Evolutionary conservation across 352 stramenopile species (phyloP).

Genomic region (Globisporangium cederbergense): DNA sequence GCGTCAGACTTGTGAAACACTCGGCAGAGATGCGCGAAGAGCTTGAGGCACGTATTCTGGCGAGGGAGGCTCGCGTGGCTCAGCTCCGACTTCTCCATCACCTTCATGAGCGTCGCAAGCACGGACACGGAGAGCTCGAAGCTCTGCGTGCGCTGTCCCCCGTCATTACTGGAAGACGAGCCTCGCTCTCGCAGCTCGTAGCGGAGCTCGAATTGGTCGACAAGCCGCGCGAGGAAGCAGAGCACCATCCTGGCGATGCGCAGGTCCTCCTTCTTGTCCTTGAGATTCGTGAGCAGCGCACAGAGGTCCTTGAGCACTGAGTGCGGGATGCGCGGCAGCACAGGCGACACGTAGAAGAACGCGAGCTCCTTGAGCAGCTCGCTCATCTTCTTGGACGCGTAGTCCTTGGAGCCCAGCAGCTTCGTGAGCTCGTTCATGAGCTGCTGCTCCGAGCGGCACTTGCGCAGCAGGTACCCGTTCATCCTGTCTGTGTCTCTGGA

Average conservation of each 20-base stretch:
- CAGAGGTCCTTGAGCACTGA: conserved; percentile 66
- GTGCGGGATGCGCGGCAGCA: conserved; percentile 43
- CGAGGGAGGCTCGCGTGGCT: conserved; percentile 42
- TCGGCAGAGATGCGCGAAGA: conserved; percentile 59
- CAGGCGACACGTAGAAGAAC: conserved; percentile 70
- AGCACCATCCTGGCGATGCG: conserved; percentile 58
- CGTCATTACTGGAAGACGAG: not conserved
- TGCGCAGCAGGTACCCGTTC: conserved; percentile 68
- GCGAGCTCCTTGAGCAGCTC: conserved; percentile 67
- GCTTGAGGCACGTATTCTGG: conserved; percentile 46
- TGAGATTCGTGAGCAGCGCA: conserved; percentile 59
- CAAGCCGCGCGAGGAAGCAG: conserved; percentile 55
- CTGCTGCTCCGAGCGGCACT: conserved; percentile 78
- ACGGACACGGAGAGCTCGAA: conserved; percentile 44
- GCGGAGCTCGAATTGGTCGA: conserved; percentile 58
- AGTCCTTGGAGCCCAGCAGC: conserved; percentile 52
- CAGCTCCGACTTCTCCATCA: conserved; percentile 50
- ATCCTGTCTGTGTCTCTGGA: conserved; percentile 22
- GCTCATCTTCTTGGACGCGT: conserved; percentile 64
- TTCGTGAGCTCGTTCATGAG: conserved; percentile 80
- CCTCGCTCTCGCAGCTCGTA: conserved; percentile 17
- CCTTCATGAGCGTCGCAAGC: conserved; percentile 39
- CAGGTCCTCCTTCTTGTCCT: conserved; percentile 83
- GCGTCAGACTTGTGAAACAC: conserved; percentile 47
- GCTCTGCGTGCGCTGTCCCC: conserved; percentile 35